These are phyloP conservation scores for Zalaria obscura DNA, from an alignment of 2,329 filamentous ascomycete genomes.

Conservation along the genomic window DNA sequence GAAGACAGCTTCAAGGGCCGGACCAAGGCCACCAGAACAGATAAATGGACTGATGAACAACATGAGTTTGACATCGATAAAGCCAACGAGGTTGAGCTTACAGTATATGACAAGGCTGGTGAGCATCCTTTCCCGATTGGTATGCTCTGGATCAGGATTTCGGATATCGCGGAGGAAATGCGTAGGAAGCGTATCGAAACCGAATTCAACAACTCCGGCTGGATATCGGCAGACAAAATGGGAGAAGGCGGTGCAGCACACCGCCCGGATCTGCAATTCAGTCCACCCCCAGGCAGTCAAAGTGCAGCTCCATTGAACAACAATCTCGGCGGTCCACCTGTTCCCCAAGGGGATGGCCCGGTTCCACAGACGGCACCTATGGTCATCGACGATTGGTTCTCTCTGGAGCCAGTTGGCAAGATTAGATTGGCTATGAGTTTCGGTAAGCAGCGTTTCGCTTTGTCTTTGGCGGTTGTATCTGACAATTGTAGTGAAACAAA, in stretches of 20 bases:
- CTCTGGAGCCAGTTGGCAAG: conserved; percentile 81
- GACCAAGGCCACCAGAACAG: conserved; percentile 71
- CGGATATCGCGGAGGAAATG: conserved; percentile 95
- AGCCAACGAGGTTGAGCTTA: conserved; percentile 95
- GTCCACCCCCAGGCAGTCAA: conserved; percentile 30
- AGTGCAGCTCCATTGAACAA: conserved; percentile 20
- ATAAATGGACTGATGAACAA: conserved; percentile 82
- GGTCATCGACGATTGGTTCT: conserved; percentile 88
- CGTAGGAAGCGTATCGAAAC: conserved; percentile 93
- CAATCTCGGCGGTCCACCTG: conserved; percentile 23
- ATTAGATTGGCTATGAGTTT: conserved; percentile 89
- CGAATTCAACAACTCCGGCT: conserved; percentile 85
- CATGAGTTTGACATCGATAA: conserved; percentile 94
- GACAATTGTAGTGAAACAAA: conserved; percentile 55
- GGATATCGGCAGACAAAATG: conserved; percentile 97
- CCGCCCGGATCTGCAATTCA: conserved; percentile 40
- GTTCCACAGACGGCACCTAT: conserved; percentile 39
- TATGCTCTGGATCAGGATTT: conserved; percentile 91
- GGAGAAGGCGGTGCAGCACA: conserved; percentile 40
- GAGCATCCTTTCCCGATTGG: conserved; percentile 87
- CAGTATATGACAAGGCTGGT: conserved; percentile 85
- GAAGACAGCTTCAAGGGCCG: conserved; percentile 85
- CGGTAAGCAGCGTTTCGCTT: conserved; percentile 25
- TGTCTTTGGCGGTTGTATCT: background rate
- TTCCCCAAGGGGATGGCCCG: conserved; percentile 19